These are phyloP conservation scores for Diophrys appendiculata DNA, from an alignment of 73 alveolate species.

Conservation along the genomic window DNA sequence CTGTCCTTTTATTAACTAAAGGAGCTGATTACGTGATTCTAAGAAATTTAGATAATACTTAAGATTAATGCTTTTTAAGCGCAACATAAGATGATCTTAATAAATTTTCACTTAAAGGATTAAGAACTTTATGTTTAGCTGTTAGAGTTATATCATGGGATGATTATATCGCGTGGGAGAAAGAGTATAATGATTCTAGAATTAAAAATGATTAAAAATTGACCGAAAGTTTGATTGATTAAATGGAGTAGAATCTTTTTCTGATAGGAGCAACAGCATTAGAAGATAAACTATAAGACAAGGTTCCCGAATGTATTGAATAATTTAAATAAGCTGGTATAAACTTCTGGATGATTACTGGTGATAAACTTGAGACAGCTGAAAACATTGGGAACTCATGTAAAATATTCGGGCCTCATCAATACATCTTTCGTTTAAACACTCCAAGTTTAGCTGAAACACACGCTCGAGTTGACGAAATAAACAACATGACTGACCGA, in stretches of 20 bases:
- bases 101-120: slow-evolving; percentile 78
- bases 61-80: no score
- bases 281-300: slow-evolving; percentile 95
- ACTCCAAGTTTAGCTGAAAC: slow-evolving; percentile 4
- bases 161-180: slow-evolving; percentile 66
- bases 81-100: slow-evolving; percentile 43
- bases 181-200: slow-evolving; percentile 59
- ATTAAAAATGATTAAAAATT: slow-evolving; percentile 17
- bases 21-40: slow-evolving; percentile 93
- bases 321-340: slow-evolving; percentile 94
- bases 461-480: slow-evolving; percentile 38
- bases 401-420: slow-evolving; percentile 73
- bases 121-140: slow-evolving; percentile 87
- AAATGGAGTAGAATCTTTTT: slow-evolving; percentile 73
- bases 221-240: slow-evolving; percentile 65
- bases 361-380: slow-evolving; percentile 97
- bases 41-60: no score
- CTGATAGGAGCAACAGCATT: slow-evolving; percentile 94
- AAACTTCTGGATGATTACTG: slow-evolving; percentile 97
- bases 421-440: slow-evolving; percentile 73
- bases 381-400: slow-evolving; percentile 92
- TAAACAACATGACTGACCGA: slow-evolving; percentile 12
- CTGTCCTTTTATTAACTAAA: slow-evolving; percentile 68
- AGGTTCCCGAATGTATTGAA: slow-evolving; percentile 91
- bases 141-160: slow-evolving; percentile 69